phyloP scores from a whole-genome alignment of 75 land plant genomes.

The Pinus tabuliformis region DNA sequence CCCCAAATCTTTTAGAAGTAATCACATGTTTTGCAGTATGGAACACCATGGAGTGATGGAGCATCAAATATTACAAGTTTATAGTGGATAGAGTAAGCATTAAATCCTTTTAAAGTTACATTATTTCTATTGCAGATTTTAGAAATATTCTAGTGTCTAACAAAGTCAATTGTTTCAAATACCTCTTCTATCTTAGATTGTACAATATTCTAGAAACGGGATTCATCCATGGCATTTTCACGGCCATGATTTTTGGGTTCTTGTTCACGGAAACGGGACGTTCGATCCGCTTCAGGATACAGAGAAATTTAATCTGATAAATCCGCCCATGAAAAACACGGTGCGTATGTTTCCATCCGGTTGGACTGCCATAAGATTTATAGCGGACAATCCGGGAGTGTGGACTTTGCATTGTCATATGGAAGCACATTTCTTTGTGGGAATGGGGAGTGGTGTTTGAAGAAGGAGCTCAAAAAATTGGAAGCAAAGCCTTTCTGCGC shows the following conservation, averaged over 20 bases:
- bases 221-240: constrained; percentile 96
- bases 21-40: no score
- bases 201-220: constrained; percentile 14
- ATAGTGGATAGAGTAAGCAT: no score
- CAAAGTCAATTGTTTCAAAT: no score
- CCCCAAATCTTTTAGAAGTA: no score
- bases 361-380: constrained; percentile 72
- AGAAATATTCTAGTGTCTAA: no score
- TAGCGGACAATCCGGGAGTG: constrained; percentile 76
- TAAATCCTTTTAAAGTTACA: no score
- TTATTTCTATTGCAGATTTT: no score
- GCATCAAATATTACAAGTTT: no score
- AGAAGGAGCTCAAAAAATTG: constrained; percentile 59
- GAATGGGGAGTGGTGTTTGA: constrained; percentile 90
- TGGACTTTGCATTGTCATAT: constrained; percentile 86
- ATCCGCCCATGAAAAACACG: constrained; percentile 72
- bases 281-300: constrained; percentile 8
- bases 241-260: constrained; percentile 92
- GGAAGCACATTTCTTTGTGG: constrained; percentile 79
- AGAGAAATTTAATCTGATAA: constrained; percentile 7
- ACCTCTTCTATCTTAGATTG: no score
- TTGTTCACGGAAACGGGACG: constrained; percentile 22
- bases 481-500: not conserved
- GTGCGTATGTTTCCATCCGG: constrained; percentile 74
- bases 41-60: no score